Evolutionary conservation across 345 rosid species (phyloP).

Genomic region (Rhizophora mangle): DNA sequence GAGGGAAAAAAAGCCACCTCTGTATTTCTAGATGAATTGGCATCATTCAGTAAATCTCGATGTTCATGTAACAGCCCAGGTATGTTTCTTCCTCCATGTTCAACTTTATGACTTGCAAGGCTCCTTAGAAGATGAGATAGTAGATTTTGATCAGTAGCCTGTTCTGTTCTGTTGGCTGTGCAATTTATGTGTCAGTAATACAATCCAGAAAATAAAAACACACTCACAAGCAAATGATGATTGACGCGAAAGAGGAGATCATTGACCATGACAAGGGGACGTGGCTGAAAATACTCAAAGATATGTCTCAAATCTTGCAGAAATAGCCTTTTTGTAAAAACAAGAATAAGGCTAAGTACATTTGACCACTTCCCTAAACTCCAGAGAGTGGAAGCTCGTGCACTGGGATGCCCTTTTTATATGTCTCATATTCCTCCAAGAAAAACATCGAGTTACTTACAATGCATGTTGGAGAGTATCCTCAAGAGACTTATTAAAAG

Average conservation of each 20-base stretch:
- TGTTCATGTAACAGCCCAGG: slow-evolving; percentile 66
- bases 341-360: no score
- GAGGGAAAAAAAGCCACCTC: slow-evolving; percentile 44
- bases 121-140: slow-evolving; percentile 78
- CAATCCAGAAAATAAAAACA: not conserved
- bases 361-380: no score
- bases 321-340: no score
- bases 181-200: slow-evolving; percentile 19
- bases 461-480: slow-evolving; percentile 86
- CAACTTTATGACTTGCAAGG: slow-evolving; percentile 56
- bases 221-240: not conserved
- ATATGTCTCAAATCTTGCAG: not conserved
- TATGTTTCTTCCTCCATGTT: slow-evolving; percentile 54
- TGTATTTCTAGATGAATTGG: slow-evolving; percentile 41
- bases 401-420: no score
- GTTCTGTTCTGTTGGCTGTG: slow-evolving; percentile 81
- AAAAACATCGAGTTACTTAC: slow-evolving; percentile 42
- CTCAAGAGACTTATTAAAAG: slow-evolving; percentile 75
- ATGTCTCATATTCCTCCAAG: not conserved
- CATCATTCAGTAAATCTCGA: slow-evolving; percentile 47
- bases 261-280: not conserved
- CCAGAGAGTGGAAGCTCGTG: no score
- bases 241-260: not conserved
- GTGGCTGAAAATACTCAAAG: not conserved
- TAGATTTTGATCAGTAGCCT: slow-evolving; percentile 66